Evolutionary conservation across 2,329 filamentous ascomycete genomes (phyloP).

Genomic region (Hypomyces rosellus): DNA sequence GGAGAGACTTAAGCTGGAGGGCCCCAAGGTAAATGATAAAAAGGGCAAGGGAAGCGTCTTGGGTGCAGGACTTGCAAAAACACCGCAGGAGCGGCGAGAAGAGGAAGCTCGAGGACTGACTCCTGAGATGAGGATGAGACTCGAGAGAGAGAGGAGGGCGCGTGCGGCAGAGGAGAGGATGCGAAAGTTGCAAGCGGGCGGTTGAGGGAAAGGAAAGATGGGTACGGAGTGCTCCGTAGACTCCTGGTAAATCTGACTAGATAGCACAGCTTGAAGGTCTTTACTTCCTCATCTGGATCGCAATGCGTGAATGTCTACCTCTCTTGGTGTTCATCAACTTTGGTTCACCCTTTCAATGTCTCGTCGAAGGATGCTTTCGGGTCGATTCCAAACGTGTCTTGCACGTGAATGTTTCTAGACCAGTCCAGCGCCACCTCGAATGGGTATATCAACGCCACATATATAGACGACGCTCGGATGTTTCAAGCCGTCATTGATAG

Average conservation of each 20-base stretch:
- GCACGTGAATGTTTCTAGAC: no score
- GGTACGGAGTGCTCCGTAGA: no score
- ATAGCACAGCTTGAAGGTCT: not conserved
- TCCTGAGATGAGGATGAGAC: slow-evolving; percentile 73
- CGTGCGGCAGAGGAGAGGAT: slow-evolving; percentile 88
- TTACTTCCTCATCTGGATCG: not conserved
- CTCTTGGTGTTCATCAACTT: no score
- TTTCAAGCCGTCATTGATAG: no score
- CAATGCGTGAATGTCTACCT: no score
- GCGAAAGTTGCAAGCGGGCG: slow-evolving; percentile 45
- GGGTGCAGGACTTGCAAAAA: slow-evolving; percentile 56
- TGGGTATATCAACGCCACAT: no score
- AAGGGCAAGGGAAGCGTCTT: slow-evolving; percentile 48
- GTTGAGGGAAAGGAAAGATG: slow-evolving; percentile 9
- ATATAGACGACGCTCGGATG: no score
- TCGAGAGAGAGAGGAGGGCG: slow-evolving; percentile 85
- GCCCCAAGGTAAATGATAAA: slow-evolving; percentile 46
- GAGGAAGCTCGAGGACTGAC: slow-evolving; percentile 81
- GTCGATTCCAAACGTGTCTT: no score
- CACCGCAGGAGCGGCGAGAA: slow-evolving; percentile 72
- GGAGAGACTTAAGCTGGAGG: slow-evolving; percentile 63
- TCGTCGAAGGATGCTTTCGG: no score
- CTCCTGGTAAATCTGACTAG: not conserved
- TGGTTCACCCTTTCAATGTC: no score
- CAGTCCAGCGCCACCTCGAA: no score